These are phyloP conservation scores for Spathaspora sp. DNA, from an alignment of 805 yeast genomes.

Conservation along the genomic window DNA sequence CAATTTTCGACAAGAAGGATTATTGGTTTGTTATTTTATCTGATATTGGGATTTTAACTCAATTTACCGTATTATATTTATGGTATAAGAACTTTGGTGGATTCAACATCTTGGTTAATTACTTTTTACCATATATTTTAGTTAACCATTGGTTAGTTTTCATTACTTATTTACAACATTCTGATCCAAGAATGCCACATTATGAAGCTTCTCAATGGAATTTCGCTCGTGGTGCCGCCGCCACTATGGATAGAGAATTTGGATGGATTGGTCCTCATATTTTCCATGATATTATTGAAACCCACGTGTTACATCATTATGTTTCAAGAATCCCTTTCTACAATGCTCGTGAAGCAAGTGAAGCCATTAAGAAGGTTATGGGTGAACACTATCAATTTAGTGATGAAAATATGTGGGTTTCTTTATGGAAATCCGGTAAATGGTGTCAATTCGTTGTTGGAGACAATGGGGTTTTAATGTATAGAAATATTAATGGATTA, in stretches of 20 bases:
- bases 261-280: constrained; percentile 75
- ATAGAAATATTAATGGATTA: constrained; percentile 60
- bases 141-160: constrained; percentile 90
- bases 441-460: constrained; percentile 73
- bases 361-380: constrained; percentile 77
- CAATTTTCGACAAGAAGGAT: constrained; percentile 70
- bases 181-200: constrained; percentile 77
- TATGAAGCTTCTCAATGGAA: constrained; percentile 75
- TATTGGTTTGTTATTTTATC: constrained; percentile 68
- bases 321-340: constrained; percentile 83
- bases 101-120: constrained; percentile 60
- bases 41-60: constrained; percentile 65
- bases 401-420: constrained; percentile 70
- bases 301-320: constrained; percentile 85
- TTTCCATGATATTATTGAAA: constrained; percentile 87
- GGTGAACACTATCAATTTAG: constrained; percentile 70
- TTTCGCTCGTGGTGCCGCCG: constrained; percentile 87
- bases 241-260: constrained; percentile 81
- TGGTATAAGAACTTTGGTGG: constrained; percentile 63
- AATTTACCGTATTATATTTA: constrained; percentile 49
- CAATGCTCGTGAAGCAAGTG: constrained; percentile 78
- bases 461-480: constrained; percentile 68
- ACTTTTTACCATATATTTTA: constrained; percentile 73
- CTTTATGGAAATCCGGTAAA: constrained; percentile 62
- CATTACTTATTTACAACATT: constrained; percentile 81